Evolutionary conservation across 208 protist genomes (phyloP).

Genomic region (Acanthamoeba lenticulata): DNA sequence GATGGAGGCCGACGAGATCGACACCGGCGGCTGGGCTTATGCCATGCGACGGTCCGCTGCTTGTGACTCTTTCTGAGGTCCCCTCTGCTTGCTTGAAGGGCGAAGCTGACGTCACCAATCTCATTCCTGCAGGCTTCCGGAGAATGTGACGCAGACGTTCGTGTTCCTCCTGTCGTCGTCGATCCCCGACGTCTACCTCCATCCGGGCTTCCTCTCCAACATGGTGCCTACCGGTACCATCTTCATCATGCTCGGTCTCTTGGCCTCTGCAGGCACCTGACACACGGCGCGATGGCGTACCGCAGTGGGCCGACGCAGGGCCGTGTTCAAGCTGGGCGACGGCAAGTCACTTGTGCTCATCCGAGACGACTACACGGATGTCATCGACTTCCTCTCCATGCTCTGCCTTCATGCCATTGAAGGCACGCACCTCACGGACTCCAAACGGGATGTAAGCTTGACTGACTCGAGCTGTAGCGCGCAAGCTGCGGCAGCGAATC

Average conservation of each 20-base stretch:
- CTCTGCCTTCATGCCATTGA: constrained; percentile 93
- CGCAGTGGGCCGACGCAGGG: constrained; percentile 75
- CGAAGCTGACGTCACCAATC: constrained; percentile 90
- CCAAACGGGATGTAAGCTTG: background rate
- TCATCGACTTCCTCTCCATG: constrained; percentile 92
- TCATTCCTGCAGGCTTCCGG: constrained; percentile 85
- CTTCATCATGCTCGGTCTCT: too few relatives aligned
- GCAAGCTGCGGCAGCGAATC: background rate
- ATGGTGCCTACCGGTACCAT: background rate
- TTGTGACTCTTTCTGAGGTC: constrained; percentile 37
- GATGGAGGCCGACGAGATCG: constrained; percentile 86
- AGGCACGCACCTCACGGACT: constrained; percentile 80
- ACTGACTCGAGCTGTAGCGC: background rate
- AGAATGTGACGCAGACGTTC: constrained; percentile 89
- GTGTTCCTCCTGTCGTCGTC: constrained; percentile 88
- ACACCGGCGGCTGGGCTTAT: constrained; percentile 92
- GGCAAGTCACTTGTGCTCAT: constrained; percentile 91
- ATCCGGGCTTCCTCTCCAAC: background rate
- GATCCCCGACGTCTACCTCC: constrained; percentile 87
- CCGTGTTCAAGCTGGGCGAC: constrained; percentile 90
- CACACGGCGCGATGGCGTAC: background rate
- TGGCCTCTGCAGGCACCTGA: background rate
- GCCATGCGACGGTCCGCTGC: constrained; percentile 83
- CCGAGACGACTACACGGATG: constrained; percentile 90
- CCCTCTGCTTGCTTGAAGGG: constrained; percentile 77